Evolutionary conservation across 257 asterid genomes (phyloP).

Genomic region (Avicennia marina): DNA sequence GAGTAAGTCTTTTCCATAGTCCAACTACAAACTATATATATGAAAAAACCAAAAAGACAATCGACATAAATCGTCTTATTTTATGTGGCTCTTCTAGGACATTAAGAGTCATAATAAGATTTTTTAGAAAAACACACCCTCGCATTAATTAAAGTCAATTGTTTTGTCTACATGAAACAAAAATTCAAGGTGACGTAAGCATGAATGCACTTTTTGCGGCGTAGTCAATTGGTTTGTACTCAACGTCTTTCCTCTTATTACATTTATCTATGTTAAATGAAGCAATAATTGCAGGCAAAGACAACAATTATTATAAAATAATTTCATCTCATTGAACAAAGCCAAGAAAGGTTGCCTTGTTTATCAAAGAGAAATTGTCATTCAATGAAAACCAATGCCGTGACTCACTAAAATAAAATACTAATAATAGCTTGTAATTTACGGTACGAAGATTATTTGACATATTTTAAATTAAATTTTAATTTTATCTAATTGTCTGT

Average conservation of each 20-base stretch:
- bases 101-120: neutral
- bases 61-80: no score
- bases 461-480: neutral
- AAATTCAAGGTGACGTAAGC: slow-evolving; percentile 22
- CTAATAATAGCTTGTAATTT: neutral
- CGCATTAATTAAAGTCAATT: slow-evolving; percentile 7
- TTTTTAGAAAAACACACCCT: neutral
- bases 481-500: neutral
- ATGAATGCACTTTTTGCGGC: slow-evolving; percentile 25
- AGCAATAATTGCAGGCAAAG: slow-evolving; percentile 14
- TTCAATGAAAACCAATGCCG: neutral
- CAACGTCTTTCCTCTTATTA: neutral
- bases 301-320: slow-evolving; percentile 3
- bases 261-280: neutral
- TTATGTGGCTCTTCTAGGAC: no score
- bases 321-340: neutral
- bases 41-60: no score
- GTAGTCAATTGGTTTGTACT: slow-evolving; percentile 8
- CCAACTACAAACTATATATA: no score
- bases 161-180: slow-evolving; percentile 22
- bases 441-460: slow-evolving; percentile 3
- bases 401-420: neutral
- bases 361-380: neutral
- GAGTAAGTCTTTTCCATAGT: no score
- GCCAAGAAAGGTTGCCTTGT: neutral